These are phyloP conservation scores for Coniochaeta hoffmannii DNA, from an alignment of 2,329 filamentous ascomycete species.

Conservation along the genomic window DNA sequence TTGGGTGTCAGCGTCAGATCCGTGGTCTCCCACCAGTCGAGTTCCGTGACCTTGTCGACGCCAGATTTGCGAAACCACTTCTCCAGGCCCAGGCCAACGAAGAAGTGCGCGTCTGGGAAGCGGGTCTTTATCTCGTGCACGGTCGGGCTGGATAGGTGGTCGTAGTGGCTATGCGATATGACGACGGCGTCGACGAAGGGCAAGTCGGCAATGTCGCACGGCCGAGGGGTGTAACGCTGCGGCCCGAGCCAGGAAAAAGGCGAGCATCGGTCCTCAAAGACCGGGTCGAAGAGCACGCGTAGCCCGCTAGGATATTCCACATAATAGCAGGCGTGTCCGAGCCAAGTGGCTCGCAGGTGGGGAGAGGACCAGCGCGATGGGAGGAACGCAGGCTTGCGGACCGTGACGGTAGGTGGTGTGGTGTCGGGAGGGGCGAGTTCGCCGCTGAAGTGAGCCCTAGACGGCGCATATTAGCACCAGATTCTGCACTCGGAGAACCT, in stretches of 20 bases:
- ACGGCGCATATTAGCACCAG: background rate
- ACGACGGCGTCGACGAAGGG: slow-evolving; percentile 69
- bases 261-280: slow-evolving; percentile 82
- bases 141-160: slow-evolving; percentile 76
- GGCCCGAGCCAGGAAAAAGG: slow-evolving; percentile 65
- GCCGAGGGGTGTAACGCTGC: slow-evolving; percentile 68
- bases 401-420: slow-evolving; percentile 55
- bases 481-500: background rate
- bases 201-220: slow-evolving; percentile 71
- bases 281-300: slow-evolving; percentile 86
- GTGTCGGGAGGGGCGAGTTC: slow-evolving; percentile 47
- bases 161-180: slow-evolving; percentile 89
- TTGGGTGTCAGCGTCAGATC: slow-evolving; percentile 53
- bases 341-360: slow-evolving; percentile 79
- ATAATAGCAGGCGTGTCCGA: slow-evolving; percentile 91
- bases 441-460: slow-evolving; percentile 20
- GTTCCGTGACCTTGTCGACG: slow-evolving; percentile 71
- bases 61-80: slow-evolving; percentile 70
- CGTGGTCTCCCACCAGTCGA: slow-evolving; percentile 92
- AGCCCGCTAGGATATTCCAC: slow-evolving; percentile 83
- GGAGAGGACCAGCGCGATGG: slow-evolving; percentile 45
- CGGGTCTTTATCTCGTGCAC: slow-evolving; percentile 61
- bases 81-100: slow-evolving; percentile 77
- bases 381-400: slow-evolving; percentile 62
- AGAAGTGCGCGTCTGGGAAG: slow-evolving; percentile 78